Evolutionary conservation across 2,329 filamentous ascomycete genomes (phyloP).

Genomic region (Helminthosporium solani): DNA sequence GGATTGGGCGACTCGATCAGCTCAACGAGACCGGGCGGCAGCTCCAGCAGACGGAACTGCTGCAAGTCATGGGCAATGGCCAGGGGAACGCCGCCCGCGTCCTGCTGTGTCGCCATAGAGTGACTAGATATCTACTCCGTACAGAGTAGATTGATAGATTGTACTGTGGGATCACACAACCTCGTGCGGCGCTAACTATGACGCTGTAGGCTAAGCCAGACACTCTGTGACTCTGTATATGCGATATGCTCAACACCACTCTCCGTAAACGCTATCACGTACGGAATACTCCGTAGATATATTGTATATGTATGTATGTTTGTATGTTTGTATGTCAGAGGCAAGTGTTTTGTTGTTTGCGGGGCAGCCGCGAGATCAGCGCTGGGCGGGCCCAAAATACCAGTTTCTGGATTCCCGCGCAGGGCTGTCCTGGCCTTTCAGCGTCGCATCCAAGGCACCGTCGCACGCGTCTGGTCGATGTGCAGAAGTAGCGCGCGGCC

Average conservation of each 20-base stretch:
- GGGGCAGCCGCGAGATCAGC: slow-evolving; percentile 18
- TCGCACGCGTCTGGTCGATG: slow-evolving; percentile 19
- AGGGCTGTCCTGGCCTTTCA: too few species aligned
- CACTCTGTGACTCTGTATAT: too few species aligned
- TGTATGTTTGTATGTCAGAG: too few species aligned
- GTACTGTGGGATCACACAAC: too few species aligned
- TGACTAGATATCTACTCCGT: slow-evolving; percentile 1
- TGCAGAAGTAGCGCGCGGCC: slow-evolving; percentile 25
- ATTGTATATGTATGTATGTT: too few species aligned
- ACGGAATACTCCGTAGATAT: too few species aligned
- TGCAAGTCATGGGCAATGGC: slow-evolving; percentile 50
- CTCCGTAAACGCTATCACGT: too few species aligned
- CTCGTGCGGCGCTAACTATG: too few species aligned
- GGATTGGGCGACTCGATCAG: slow-evolving; percentile 53
- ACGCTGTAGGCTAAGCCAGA: background rate
- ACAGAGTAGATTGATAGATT: too few species aligned
- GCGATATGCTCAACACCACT: too few species aligned
- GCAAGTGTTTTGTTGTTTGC: slow-evolving; percentile 27
- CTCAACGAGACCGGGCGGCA: slow-evolving; percentile 58
- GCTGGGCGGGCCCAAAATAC: slow-evolving; percentile 7
- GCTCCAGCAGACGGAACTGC: slow-evolving; percentile 60
- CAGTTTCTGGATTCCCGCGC: too few species aligned
- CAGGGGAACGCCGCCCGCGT: slow-evolving; percentile 45
- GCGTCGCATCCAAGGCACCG: slow-evolving; percentile 1
- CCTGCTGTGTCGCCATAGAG: slow-evolving; percentile 48